A percentile compares a stretch with the other conserved stretches of the same genome.
These are phyloP conservation scores for Lasiosphaeria hispida DNA, from an alignment of 495 filamentous ascomycete species.

Conservation along the genomic window DNA sequence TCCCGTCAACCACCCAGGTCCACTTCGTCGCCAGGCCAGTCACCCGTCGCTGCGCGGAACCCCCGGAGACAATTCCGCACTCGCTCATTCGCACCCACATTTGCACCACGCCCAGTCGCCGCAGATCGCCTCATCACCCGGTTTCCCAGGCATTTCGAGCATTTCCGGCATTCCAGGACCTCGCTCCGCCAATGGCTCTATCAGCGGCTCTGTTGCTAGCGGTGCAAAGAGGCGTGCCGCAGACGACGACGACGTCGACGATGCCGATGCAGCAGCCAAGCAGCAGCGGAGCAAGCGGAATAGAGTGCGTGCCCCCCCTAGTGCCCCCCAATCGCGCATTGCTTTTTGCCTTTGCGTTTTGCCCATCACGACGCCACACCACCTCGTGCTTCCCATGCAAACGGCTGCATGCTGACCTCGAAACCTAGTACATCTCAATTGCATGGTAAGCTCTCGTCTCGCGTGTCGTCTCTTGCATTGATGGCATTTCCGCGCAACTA, in stretches of 20 bases:
- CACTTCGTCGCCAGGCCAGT: constrained; percentile 16
- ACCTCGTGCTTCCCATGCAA: too few species aligned
- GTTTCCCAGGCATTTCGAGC: not conserved
- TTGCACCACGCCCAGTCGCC: constrained; percentile 4
- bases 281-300: constrained; percentile 64
- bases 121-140: constrained; percentile 7
- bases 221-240: constrained; percentile 39
- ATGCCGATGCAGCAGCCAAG: constrained; percentile 34
- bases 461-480: not conserved
- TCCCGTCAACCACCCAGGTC: constrained; percentile 8
- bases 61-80: constrained; percentile 40
- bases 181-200: not conserved
- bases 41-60: constrained; percentile 31
- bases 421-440: constrained; percentile 76
- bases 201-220: constrained; percentile 21
- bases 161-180: not conserved
- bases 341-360: not conserved
- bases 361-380: not conserved
- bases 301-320: constrained; percentile 27
- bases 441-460: constrained; percentile 63
- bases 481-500: too few species aligned
- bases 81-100: not conserved
- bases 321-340: too few species aligned
- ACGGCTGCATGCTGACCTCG: constrained; percentile 1
- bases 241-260: constrained; percentile 24